Evolutionary conservation across 805 yeast species (phyloP), one percentile per base, ranked within the genome.

Genomic region (Cyberlindnera meyerae): DNA sequence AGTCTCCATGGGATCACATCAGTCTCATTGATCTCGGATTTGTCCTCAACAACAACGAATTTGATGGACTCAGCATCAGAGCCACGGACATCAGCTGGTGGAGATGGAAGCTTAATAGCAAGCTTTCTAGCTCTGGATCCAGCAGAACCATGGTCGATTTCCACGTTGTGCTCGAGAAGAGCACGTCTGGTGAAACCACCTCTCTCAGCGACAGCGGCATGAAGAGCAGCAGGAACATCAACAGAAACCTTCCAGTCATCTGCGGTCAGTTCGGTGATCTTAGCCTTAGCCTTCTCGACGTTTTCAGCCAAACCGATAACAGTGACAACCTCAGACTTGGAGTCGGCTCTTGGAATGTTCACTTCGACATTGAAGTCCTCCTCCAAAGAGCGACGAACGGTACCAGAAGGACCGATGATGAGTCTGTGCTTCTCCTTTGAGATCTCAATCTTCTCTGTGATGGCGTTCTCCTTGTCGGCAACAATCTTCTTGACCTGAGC

Each of bases 351-450:
- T 45, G 97, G 97, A 54, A 90, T 73, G 31, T 66, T 68, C 37
- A 90, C 60, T 18, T 60, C 55, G 33, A 85, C 89, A 11, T 68
- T 66, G 58, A 71, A 84, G 51, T 82, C 85, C 12, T 73, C 66
- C 63, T 87, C 90, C 45, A 87, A 60, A 9, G 74, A 66, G 48
- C 82, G 81, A 62, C 90, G 85, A 40, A 73, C 71, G 11, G 76
- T 53, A 29, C 97, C 97, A 40, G 78, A 77, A 26, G 87, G 78
- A 27, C 97, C 97, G 58, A 90, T 76, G 34, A 90, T 54, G 8
- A 77, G 69, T 50, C 86, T 75, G 51, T 85, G 90, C 55, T 80
- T 82, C 41, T 77, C 82, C 55, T 77, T 76, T 27, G 93, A 76
- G 50, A 90, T 68, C 12, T 68, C 77, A 39, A 71, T 49, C 26